A percentile compares a stretch with the other conserved stretches of the same genome.
phyloP scores from a whole-genome alignment of 1,284 basidiomycete genomes.

The Jaminaea rosea region DNA sequence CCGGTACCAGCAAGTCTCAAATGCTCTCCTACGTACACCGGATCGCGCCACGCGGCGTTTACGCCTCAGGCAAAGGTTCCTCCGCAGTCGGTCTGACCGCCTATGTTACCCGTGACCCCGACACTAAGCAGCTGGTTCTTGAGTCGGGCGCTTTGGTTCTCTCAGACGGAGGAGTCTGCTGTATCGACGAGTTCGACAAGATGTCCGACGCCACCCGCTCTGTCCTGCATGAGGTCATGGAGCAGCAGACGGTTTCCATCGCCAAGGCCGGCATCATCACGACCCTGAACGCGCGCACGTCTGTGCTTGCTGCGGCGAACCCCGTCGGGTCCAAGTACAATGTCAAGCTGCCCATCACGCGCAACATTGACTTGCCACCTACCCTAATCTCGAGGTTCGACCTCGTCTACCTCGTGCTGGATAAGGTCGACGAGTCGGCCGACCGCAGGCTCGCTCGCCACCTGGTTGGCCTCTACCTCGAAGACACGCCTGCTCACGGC shows the following conservation, averaged over 20 bases:
- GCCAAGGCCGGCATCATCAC: slow-evolving; percentile 99
- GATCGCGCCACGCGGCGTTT: slow-evolving; percentile 91
- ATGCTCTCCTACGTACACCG: slow-evolving; percentile 97
- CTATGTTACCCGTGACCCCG: slow-evolving; percentile 97
- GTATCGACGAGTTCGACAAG: slow-evolving; percentile 99
- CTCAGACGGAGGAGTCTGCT: slow-evolving; percentile 98
- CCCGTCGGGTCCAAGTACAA: slow-evolving; percentile 95
- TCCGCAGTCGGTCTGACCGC: slow-evolving; percentile 97
- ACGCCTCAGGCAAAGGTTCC: slow-evolving; percentile 95
- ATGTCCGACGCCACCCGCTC: slow-evolving; percentile 98
- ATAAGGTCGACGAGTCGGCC: slow-evolving; percentile 73
- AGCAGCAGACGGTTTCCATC: slow-evolving; percentile 98
- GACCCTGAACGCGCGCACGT: slow-evolving; percentile 95
- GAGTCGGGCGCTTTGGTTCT: slow-evolving; percentile 97
- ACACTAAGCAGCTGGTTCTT: slow-evolving; percentile 98
- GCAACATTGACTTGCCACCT: slow-evolving; percentile 68
- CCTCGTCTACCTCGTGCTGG: slow-evolving; percentile 90
- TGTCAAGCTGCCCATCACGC: slow-evolving; percentile 66
- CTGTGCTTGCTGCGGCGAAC: slow-evolving; percentile 93
- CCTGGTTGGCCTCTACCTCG: slow-evolving; percentile 83
- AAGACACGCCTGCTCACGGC: slow-evolving; percentile 68
- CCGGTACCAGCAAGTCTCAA: slow-evolving; percentile 98
- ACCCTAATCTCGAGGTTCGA: slow-evolving; percentile 97
- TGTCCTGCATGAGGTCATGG: slow-evolving; percentile 99
- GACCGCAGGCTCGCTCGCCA: slow-evolving; percentile 88